Percentiles rank a stretch among this genome's conserved stretches.
phyloP scores from a whole-genome alignment of 352 stramenopile genomes.

The Pythium apleroticum region DNA sequence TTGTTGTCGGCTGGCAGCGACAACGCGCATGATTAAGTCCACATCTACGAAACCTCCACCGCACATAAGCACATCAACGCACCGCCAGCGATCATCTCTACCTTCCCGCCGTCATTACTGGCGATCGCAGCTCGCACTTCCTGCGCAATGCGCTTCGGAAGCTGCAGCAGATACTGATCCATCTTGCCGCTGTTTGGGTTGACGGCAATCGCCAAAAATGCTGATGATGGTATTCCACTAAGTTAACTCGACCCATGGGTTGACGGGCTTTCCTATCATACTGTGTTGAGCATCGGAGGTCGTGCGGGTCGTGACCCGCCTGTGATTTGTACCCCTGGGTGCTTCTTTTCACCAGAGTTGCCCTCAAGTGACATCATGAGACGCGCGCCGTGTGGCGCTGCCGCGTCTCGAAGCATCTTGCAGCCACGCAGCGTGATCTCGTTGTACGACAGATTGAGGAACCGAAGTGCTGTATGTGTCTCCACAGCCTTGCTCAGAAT shows the following conservation, averaged over 20 bases:
- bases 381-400: slow-evolving; percentile 5
- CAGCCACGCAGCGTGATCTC: slow-evolving; percentile 74
- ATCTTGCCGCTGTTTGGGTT: slow-evolving; percentile 30
- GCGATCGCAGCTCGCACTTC: slow-evolving; percentile 71
- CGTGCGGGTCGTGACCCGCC: slow-evolving; percentile 24
- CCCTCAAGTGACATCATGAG: slow-evolving; percentile 40
- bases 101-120: slow-evolving; percentile 52
- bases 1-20: slow-evolving; percentile 74
- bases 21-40: not conserved
- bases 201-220: not conserved
- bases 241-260: not conserved
- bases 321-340: slow-evolving; percentile 32
- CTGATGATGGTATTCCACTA: not conserved
- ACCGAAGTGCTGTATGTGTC: slow-evolving; percentile 40
- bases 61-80: slow-evolving; percentile 13
- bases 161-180: slow-evolving; percentile 87
- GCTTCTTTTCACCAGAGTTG: slow-evolving; percentile 47
- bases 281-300: slow-evolving; percentile 1
- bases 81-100: slow-evolving; percentile 82
- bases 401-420: slow-evolving; percentile 64
- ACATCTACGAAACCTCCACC: not conserved
- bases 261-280: not conserved
- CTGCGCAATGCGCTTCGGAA: slow-evolving; percentile 77
- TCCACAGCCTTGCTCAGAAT: slow-evolving; percentile 51
- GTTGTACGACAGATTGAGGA: slow-evolving; percentile 74